These are phyloP conservation scores for Mycena chlorophos DNA, from an alignment of 768 basidiomycete genomes.

Conservation along the genomic window DNA sequence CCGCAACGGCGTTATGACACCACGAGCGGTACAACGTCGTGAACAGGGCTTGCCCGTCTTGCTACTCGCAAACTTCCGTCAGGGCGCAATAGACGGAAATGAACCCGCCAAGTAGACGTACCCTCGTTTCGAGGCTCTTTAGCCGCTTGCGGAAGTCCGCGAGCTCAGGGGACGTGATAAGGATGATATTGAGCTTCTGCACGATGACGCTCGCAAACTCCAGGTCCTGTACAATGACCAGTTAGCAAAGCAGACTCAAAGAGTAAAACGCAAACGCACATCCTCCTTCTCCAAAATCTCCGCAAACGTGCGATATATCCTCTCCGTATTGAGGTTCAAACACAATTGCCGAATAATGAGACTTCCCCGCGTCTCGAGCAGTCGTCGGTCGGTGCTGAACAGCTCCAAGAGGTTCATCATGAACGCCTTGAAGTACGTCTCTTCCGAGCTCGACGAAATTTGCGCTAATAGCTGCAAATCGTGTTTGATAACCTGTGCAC, in stretches of 20 bases:
- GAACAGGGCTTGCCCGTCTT: constrained; percentile 97
- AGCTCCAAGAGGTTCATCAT: constrained; percentile 94
- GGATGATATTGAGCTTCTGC: constrained; percentile 93
- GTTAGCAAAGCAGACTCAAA: not conserved
- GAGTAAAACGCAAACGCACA: constrained; percentile 42
- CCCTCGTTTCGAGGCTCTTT: constrained; percentile 91
- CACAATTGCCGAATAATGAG: constrained; percentile 95
- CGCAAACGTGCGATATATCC: constrained; percentile 93
- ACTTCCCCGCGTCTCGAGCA: constrained; percentile 90
- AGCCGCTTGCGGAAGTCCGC: constrained; percentile 90
- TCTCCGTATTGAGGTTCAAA: constrained; percentile 89
- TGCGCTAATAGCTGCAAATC: constrained; percentile 95
- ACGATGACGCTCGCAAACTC: constrained; percentile 98
- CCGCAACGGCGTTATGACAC: constrained; percentile 98
- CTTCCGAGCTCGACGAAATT: constrained; percentile 93
- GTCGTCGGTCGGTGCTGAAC: constrained; percentile 89
- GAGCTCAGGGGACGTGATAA: constrained; percentile 96
- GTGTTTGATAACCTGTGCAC: constrained; percentile 83
- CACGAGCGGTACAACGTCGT: constrained; percentile 93
- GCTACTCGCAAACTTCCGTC: constrained; percentile 37
- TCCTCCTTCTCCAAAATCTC: constrained; percentile 99
- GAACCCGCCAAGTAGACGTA: constrained; percentile 42
- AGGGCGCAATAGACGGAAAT: not conserved
- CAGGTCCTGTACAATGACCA: constrained; percentile 63
- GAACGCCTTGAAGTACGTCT: constrained; percentile 92